Evolutionary conservation across 192 early-diverging fungal species (phyloP), one percentile per base, ranked within the genome.

Genomic region (Geosiphon pyriformis): DNA sequence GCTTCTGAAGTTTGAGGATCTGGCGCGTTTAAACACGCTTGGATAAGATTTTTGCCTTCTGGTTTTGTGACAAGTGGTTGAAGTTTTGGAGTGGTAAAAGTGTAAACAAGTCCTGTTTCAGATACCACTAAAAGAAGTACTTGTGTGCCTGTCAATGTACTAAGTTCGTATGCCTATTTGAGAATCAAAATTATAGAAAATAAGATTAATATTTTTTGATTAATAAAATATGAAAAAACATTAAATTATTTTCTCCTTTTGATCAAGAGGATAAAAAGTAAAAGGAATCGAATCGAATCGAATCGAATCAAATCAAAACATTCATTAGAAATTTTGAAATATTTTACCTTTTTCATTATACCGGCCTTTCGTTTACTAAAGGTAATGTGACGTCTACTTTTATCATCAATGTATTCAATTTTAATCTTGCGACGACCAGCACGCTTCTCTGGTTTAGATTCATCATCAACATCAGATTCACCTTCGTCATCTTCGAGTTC

Each of bases 301-400:
- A n/a, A n/a, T n/a, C n/a, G n/a, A n/a, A n/a, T n/a, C n/a, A n/a
- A n/a, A n/a, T n/a, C n/a, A n/a, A n/a, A n/a, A n/a, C n/a, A n/a
- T n/a, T n/a, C n/a, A n/a, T n/a, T n/a, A n/a, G n/a, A n/a, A n/a
- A n/a, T n/a, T n/a, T n/a, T n/a, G n/a, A n/a, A n/a, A n/a, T n/a
- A n/a, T n/a, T n/a, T 64, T 23, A 64, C 61, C 88, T 98, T 98
- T 78, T 98, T 98, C 95, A 98, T 95, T 69, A 98, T 94, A 49
- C 95, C 95, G 15, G 93, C 90, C 74, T 95, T 95, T 70, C 95
- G 85, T 74, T 98, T 98, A 71, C 85, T 88, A 67, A 98, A 96
- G 2, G 95, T 95, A 67, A 95, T 95, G 73, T 94, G 93, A 52
- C 95, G 86, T 66, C 93, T 78, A 59, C 84, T 87, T 78, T 95